These are phyloP conservation scores for Blastobotrys niveus DNA, from an alignment of 1,139 yeast species.

Conservation along the genomic window DNA sequence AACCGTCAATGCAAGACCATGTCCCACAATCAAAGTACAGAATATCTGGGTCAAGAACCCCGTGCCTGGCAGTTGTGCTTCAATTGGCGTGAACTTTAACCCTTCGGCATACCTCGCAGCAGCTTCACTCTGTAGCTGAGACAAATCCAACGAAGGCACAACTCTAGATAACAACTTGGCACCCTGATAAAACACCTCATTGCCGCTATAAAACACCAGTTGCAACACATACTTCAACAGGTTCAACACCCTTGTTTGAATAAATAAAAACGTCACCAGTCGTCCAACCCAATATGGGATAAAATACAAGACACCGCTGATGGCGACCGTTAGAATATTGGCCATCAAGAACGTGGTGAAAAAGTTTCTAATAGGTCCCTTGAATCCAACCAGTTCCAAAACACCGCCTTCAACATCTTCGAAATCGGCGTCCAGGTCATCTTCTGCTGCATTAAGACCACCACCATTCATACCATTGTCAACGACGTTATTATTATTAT, in stretches of 20 bases:
- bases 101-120: constrained; percentile 2
- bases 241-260: neutral
- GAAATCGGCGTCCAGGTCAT: constrained; percentile 12
- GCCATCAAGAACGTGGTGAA: constrained; percentile 22
- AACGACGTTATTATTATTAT: neutral
- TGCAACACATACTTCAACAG: constrained; percentile 4
- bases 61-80: constrained; percentile 7
- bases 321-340: constrained; percentile 20
- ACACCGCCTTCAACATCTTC: constrained; percentile 23
- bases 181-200: constrained; percentile 9
- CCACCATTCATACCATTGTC: neutral
- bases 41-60: constrained; percentile 19
- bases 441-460: constrained; percentile 11
- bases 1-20: constrained; percentile 14
- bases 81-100: neutral
- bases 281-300: constrained; percentile 30
- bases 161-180: neutral
- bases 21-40: constrained; percentile 21
- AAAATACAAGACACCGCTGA: constrained; percentile 20
- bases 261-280: constrained; percentile 11
- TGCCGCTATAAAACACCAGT: constrained; percentile 2
- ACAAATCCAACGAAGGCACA: constrained; percentile 4
- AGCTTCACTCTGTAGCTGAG: constrained; percentile 5
- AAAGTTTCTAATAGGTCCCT: constrained; percentile 29
- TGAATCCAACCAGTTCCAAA: constrained; percentile 30